Evolutionary conservation across 495 filamentous ascomycete genomes (phyloP).

Genomic region (Tuber microsphaerosporum): DNA sequence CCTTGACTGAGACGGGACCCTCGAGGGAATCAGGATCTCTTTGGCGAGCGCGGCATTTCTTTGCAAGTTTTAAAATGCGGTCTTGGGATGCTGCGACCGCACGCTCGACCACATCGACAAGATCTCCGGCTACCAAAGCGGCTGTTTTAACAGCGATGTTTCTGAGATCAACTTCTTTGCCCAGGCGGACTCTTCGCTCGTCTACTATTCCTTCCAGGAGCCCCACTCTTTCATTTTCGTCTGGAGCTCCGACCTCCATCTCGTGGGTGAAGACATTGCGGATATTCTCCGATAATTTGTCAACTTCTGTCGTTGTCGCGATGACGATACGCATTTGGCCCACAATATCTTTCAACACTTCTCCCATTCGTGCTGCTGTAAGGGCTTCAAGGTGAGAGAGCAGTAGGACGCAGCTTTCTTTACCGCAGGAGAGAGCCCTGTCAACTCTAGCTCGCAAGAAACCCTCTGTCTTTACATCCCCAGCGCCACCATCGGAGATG

Average conservation of each 20-base stretch:
- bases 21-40: constrained; percentile 38
- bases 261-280: constrained; percentile 91
- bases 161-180: constrained; percentile 71
- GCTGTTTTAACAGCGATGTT: constrained; percentile 89
- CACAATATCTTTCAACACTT: constrained; percentile 72
- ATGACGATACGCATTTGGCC: constrained; percentile 68
- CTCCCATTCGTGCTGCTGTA: constrained; percentile 79
- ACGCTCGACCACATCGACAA: constrained; percentile 88
- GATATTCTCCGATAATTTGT: constrained; percentile 83
- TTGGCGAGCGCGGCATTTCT: constrained; percentile 23
- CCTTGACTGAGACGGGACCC: constrained; percentile 57
- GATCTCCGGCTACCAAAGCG: constrained; percentile 85
- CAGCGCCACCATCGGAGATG: constrained; percentile 74
- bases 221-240: constrained; percentile 85
- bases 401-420: constrained; percentile 72
- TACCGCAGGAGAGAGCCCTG: constrained; percentile 77
- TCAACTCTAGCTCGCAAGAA: constrained; percentile 81
- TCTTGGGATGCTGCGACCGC: constrained; percentile 66
- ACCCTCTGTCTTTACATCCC: constrained; percentile 87
- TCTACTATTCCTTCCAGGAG: constrained; percentile 70
- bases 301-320: constrained; percentile 89
- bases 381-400: constrained; percentile 83
- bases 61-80: constrained; percentile 64
- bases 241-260: constrained; percentile 84
- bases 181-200: constrained; percentile 62